Conservation (phyloP, 164 flowering plant genomes). For the Vitis labrusca region DNA sequence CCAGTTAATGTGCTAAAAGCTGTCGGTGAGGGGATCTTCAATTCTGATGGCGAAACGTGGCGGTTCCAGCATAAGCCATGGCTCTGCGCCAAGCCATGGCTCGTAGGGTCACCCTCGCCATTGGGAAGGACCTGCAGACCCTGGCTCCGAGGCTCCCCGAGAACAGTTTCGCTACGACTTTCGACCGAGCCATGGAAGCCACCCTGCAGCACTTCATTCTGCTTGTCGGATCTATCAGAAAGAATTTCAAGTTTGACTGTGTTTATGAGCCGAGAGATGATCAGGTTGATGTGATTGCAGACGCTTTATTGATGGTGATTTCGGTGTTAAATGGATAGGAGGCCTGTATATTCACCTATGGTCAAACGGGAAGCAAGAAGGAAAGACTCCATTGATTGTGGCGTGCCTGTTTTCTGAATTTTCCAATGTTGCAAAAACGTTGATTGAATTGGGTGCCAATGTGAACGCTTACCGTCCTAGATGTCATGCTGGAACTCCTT, state of each 20-base stretch:
- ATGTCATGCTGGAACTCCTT: too few relatives aligned
- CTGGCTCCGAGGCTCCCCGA: conserved; percentile 32
- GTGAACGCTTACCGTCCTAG: too few relatives aligned
- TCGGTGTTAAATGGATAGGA: too few relatives aligned
- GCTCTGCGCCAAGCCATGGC: conserved; percentile 43
- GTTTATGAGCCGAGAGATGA: too few relatives aligned
- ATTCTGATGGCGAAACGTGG: conserved; percentile 41
- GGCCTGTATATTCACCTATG: too few relatives aligned
- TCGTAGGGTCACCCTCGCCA: conserved; percentile 37
- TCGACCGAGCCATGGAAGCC: conserved; percentile 40
- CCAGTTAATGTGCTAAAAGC: too few relatives aligned
- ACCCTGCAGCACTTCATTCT: conserved; percentile 28
- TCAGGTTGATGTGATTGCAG: too few relatives aligned
- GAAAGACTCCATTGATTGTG: conserved; percentile 14
- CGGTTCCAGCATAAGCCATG: conserved; percentile 37
- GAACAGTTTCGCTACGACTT: conserved; percentile 30
- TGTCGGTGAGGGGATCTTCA: conserved; percentile 36
- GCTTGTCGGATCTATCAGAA: conserved; percentile 1
- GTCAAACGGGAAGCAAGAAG: neutral
- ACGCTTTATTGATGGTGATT: too few relatives aligned
- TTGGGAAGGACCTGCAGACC: conserved; percentile 34
- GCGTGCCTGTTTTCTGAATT: conserved; percentile 12
- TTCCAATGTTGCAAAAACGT: conserved; percentile 4
- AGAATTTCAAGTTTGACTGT: too few relatives aligned
- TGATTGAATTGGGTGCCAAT: conserved; percentile 13